Evolutionary conservation across 805 yeast species (phyloP).

Genomic region (Metschnikowia gelsemii): DNA sequence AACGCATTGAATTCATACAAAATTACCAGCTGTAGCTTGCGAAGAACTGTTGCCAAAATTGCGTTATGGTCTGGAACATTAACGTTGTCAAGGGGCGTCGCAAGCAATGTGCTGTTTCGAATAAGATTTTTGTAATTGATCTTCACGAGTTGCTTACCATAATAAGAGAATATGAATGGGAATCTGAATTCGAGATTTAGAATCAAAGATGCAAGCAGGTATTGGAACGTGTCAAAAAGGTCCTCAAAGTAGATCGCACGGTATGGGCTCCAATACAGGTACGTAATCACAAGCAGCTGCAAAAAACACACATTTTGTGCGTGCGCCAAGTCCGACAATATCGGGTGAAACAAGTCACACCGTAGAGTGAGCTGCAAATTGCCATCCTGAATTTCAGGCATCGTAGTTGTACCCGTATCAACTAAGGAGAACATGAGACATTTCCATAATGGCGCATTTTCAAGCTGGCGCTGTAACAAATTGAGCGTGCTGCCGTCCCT

Average conservation of each 20-base stretch:
- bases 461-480: conserved; percentile 11
- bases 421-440: conserved; percentile 8
- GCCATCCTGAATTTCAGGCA: background rate
- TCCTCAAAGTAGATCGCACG: conserved; percentile 9
- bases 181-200: conserved; percentile 28
- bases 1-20: conserved; percentile 23
- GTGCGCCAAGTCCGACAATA: conserved; percentile 14
- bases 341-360: conserved; percentile 17
- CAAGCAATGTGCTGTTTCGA: conserved; percentile 8
- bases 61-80: conserved; percentile 7
- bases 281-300: conserved; percentile 8
- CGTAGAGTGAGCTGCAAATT: conserved; percentile 11
- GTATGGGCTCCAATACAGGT: conserved; percentile 14
- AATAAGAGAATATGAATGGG: conserved; percentile 34
- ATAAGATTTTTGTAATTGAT: conserved; percentile 20
- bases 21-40: conserved; percentile 18
- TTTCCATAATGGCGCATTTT: conserved; percentile 10
- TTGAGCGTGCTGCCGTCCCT: conserved; percentile 13
- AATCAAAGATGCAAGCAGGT: conserved; percentile 23
- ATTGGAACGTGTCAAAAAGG: conserved; percentile 22
- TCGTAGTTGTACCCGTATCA: background rate
- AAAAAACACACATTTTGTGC: conserved; percentile 11
- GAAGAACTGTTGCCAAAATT: conserved; percentile 13
- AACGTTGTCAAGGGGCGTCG: conserved; percentile 12
- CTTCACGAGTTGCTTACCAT: conserved; percentile 27